Base-by-base conservation (phyloP, 2,329 filamentous ascomycete genomes). In the Calonectria honghensis region DNA sequence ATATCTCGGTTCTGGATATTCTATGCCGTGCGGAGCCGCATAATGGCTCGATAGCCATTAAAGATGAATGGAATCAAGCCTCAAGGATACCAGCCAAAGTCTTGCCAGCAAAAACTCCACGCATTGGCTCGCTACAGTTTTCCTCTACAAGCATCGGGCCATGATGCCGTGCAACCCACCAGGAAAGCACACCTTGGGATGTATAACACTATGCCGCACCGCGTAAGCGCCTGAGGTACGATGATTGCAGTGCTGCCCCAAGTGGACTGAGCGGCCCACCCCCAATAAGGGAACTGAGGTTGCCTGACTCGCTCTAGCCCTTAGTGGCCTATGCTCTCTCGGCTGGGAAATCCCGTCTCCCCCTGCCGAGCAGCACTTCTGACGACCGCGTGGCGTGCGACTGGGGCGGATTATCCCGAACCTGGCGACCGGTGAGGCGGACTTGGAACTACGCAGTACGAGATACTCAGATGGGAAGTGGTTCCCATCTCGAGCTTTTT, bases 381-480 rank as follows among this genome's bases (percentile, higher is more conserved):
- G 41, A 41, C 57, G 57, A 61, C n/a, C 13, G 24, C 57, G 35
- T 24, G 57, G 57, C 35, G n/a, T 20, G 37, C 41, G 3, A 3
- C 35, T 32, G 54, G 27, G 35, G 31, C 54, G n/a, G 54, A 61
- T 37, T 61, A 39, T 61, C 18, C 54, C 54, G 35, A 39, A 14
- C 11, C 20, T n/a, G 37, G 39, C 57, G 5, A 24, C 57, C 57
- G 39, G n/a, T 35, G 35, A 14, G n/a, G 41, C 24, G 41, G 41
- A 11, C n/a, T 27, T 61, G 35, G 11, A 24, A 4, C 54, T 61
- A 61, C 54, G 35, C 27, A 37, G 27, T 61, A 61, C 57, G 57
- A 61, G 57, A 61, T 61, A 41, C 57, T 39, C 57, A 41, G 57
- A 35, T 61, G 35, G 57, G 57, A 61, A 61, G 57, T 6, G 35